A percentile compares a stretch with the other conserved stretches of the same genome.
phyloP scores from a whole-genome alignment of 805 yeast species.

The Saturnispora bothae region DNA sequence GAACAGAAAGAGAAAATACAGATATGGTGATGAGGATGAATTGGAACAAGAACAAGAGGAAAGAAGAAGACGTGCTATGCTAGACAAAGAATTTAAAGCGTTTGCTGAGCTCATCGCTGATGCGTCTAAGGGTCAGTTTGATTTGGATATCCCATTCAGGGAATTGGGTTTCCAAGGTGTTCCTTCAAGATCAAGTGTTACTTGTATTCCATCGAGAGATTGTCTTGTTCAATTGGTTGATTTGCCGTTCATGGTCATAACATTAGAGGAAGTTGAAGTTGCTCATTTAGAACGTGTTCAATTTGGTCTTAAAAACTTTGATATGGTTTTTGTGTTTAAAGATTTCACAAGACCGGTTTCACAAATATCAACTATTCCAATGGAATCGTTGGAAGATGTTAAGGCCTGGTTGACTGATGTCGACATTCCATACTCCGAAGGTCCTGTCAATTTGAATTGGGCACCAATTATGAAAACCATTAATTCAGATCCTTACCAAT shows the following conservation, averaged over 20 bases:
- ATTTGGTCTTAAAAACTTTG: conserved; percentile 93
- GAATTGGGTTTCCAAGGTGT: conserved; percentile 97
- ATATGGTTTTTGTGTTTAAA: conserved; percentile 90
- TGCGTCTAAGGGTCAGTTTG: conserved; percentile 71
- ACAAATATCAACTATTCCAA: conserved; percentile 90
- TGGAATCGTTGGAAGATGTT: conserved; percentile 82
- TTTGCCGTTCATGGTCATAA: conserved; percentile 88
- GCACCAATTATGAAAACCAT: conserved; percentile 89
- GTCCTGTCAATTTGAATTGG: conserved; percentile 95
- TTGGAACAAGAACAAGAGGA: conserved; percentile 98
- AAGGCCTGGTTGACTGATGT: conserved; percentile 97
- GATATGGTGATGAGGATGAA: conserved; percentile 97
- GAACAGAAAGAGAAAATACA: conserved; percentile 73
- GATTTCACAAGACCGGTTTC: conserved; percentile 82
- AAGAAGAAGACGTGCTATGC: conserved; percentile 77
- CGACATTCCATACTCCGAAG: conserved; percentile 90
- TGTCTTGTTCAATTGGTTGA: conserved; percentile 90
- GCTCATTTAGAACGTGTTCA: conserved; percentile 96
- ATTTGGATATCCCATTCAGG: conserved; percentile 88
- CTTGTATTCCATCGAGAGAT: conserved; percentile 94
- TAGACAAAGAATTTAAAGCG: conserved; percentile 83
- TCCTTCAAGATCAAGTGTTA: conserved; percentile 87
- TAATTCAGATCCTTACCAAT: conserved; percentile 85
- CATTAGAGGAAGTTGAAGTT: conserved; percentile 83
- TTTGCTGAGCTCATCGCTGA: conserved; percentile 90